Conservation (phyloP, 202 grass and related monocot genomes). For the Miscanthus sacchariflorus region DNA sequence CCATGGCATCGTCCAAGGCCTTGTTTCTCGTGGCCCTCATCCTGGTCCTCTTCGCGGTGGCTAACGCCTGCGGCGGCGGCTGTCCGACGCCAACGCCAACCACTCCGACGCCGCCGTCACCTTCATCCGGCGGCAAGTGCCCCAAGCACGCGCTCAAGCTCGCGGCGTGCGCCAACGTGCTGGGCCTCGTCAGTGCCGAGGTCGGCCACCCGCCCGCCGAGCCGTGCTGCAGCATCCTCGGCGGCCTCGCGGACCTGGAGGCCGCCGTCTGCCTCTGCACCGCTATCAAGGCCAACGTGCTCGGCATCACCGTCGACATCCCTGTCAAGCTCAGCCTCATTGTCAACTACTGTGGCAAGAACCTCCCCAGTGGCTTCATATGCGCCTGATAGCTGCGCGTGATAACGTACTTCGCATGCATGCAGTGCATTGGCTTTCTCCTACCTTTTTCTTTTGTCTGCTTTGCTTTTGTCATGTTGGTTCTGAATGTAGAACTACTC, state of each 20-base stretch:
- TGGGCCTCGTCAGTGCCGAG: slow-evolving; percentile 75
- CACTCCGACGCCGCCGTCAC: not conserved
- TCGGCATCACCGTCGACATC: slow-evolving; percentile 80
- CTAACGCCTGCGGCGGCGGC: slow-evolving; percentile 49
- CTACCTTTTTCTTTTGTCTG: not conserved
- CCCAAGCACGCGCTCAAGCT: slow-evolving; percentile 84
- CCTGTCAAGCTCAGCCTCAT: slow-evolving; percentile 90
- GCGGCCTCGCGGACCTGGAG: slow-evolving; percentile 80
- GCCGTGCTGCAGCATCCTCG: slow-evolving; percentile 86
- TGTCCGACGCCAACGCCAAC: slow-evolving; percentile 46
- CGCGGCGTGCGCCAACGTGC: slow-evolving; percentile 73
- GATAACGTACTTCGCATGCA: not conserved
- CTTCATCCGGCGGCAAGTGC: slow-evolving; percentile 51
- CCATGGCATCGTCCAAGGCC: slow-evolving; percentile 55
- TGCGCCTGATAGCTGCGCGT: slow-evolving; percentile 47
- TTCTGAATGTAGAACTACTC: slow-evolving; percentile 51
- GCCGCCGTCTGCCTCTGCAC: slow-evolving; percentile 95
- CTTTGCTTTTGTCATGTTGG: not conserved
- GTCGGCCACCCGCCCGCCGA: slow-evolving; percentile 64
- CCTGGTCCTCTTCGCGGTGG: slow-evolving; percentile 64
- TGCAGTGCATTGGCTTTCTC: slow-evolving; percentile 11
- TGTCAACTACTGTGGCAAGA: slow-evolving; percentile 96
- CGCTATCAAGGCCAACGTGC: slow-evolving; percentile 83
- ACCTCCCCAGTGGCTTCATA: slow-evolving; percentile 64
- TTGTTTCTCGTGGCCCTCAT: slow-evolving; percentile 54